Conservation (phyloP, 768 basidiomycete species). For the Termitomyces sp. region DNA sequence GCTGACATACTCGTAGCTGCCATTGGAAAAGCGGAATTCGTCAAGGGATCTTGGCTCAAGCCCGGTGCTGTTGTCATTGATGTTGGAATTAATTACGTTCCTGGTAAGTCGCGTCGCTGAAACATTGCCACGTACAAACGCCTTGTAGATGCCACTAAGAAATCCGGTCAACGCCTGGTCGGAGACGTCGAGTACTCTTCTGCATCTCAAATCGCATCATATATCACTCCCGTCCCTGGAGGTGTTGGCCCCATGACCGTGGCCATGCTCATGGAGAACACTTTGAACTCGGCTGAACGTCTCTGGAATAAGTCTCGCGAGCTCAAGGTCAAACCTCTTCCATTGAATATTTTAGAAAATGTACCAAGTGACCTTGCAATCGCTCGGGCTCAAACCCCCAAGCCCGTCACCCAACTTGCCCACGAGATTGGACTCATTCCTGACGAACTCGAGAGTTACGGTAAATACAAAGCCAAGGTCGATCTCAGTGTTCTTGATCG, state of each 20-base stretch:
- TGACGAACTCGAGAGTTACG: slow-evolving; percentile 90
- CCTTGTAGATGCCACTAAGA: slow-evolving; percentile 90
- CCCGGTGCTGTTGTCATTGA: slow-evolving; percentile 94
- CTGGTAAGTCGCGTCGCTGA: slow-evolving; percentile 41
- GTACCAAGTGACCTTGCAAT: slow-evolving; percentile 98
- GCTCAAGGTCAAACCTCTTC: slow-evolving; percentile 72
- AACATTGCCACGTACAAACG: no score
- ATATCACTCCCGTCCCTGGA: slow-evolving; percentile 97
- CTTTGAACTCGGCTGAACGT: slow-evolving; percentile 76
- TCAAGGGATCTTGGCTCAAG: slow-evolving; percentile 94
- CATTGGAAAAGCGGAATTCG: slow-evolving; percentile 88
- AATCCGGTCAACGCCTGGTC: slow-evolving; percentile 91
- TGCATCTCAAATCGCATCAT: slow-evolving; percentile 72
- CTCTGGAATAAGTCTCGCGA: slow-evolving; percentile 65
- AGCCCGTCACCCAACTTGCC: slow-evolving; percentile 80
- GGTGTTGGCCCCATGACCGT: slow-evolving; percentile 99
- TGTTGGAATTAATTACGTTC: slow-evolving; percentile 95
- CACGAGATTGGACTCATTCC: slow-evolving; percentile 82
- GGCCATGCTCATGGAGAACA: slow-evolving; percentile 96
- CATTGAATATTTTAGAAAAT: slow-evolving; percentile 72
- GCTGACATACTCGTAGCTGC: slow-evolving; percentile 96
- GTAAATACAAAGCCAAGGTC: slow-evolving; percentile 96
- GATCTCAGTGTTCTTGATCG: slow-evolving; percentile 85
- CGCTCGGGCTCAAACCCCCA: slow-evolving; percentile 90
- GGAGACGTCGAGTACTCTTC: slow-evolving; percentile 89